Percentiles rank a stretch among this genome's conserved stretches.
phyloP scores from a whole-genome alignment of 2,329 filamentous ascomycete species.

The Microcera coccophila region DNA sequence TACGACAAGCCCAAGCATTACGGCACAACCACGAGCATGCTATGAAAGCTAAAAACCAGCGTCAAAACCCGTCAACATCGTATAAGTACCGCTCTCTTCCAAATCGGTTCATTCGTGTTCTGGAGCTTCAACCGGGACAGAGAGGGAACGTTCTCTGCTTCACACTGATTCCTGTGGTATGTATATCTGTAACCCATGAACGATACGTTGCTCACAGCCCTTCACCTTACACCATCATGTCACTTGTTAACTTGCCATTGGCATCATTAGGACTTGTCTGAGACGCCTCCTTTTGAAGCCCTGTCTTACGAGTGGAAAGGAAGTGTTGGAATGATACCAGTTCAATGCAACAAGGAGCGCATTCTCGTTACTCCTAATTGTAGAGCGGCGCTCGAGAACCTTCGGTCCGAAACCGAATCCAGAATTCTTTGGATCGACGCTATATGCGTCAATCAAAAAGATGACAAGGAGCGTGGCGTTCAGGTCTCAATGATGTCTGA shows the following conservation, averaged over 20 bases:
- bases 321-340: background rate
- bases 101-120: background rate
- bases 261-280: background rate
- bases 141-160: background rate
- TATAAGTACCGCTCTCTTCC: background rate
- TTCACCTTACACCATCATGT: too few relatives aligned
- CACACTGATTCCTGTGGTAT: background rate
- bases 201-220: too few relatives aligned
- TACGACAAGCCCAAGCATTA: background rate
- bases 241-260: too few relatives aligned
- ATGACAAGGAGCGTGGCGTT: background rate
- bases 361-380: background rate
- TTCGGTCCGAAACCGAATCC: background rate
- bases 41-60: background rate
- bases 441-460: constrained; percentile 3
- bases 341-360: background rate
- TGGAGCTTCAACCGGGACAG: background rate
- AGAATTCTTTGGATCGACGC: background rate
- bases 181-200: too few relatives aligned
- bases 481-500: background rate
- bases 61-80: background rate
- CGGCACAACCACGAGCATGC: background rate
- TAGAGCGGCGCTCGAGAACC: background rate
- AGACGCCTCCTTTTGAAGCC: background rate
- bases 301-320: background rate